Evolutionary conservation across 768 basidiomycete genomes (phyloP).

Genomic region (Tylopilus sp.): DNA sequence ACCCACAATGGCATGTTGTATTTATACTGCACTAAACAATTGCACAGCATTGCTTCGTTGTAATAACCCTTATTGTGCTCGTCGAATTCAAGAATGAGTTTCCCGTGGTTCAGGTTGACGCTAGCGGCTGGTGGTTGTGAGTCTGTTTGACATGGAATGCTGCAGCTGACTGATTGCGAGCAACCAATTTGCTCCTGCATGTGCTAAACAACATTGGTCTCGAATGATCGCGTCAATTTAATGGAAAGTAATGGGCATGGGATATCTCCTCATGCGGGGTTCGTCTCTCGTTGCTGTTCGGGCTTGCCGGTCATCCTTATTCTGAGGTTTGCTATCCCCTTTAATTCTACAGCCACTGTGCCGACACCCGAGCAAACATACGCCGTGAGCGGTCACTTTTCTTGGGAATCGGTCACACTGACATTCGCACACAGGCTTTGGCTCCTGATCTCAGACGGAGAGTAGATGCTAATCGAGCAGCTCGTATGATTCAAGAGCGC

Average conservation of each 20-base stretch:
- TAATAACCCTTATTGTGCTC: not conserved
- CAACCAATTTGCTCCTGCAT: slow-evolving; percentile 11
- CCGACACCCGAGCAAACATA: slow-evolving; percentile 38
- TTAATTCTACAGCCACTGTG: slow-evolving; percentile 30
- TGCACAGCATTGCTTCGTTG: slow-evolving; percentile 11
- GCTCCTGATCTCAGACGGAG: slow-evolving; percentile 61
- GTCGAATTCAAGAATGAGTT: slow-evolving; percentile 35
- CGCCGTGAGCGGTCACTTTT: slow-evolving; percentile 22
- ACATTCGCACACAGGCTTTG: slow-evolving; percentile 43
- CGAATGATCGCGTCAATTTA: not conserved
- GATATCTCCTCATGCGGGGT: slow-evolving; percentile 63
- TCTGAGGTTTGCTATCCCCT: not conserved
- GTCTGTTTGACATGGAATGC: slow-evolving; percentile 24
- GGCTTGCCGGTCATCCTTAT: not conserved
- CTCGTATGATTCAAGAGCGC: slow-evolving; percentile 51
- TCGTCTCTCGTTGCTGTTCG: slow-evolving; percentile 19
- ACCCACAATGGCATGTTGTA: too few relatives aligned
- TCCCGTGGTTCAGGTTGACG: slow-evolving; percentile 58
- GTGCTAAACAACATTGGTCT: not conserved
- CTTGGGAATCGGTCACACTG: not conserved
- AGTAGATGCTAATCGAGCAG: slow-evolving; percentile 56
- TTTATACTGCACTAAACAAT: slow-evolving; percentile 9
- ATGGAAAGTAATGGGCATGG: slow-evolving; percentile 49
- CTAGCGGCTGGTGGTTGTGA: slow-evolving; percentile 44
- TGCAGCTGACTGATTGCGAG: not conserved